These are phyloP conservation scores for Cercospora sp. DNA, from an alignment of 2,329 filamentous ascomycete genomes.

Conservation along the genomic window DNA sequence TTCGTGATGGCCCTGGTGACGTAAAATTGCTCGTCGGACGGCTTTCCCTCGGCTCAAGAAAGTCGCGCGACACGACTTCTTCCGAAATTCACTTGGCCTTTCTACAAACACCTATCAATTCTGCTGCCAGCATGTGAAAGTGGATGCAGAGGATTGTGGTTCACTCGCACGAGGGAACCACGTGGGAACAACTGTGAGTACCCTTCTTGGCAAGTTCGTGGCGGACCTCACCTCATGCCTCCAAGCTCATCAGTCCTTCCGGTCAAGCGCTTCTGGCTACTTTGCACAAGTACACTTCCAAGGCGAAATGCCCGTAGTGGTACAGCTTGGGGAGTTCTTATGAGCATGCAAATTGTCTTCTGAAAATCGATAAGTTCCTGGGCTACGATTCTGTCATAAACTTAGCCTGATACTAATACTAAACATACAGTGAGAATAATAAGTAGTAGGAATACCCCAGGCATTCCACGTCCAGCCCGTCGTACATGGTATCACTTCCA, in stretches of 20 bases:
- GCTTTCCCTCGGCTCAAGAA: not conserved
- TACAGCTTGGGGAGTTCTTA: not conserved
- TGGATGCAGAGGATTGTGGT: not conserved
- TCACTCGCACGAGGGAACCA: not conserved
- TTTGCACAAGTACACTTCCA: not conserved
- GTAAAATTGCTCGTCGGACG: not conserved
- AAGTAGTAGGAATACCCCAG: not conserved
- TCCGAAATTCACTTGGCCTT: not conserved
- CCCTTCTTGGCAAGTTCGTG: not conserved
- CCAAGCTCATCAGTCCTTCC: not conserved
- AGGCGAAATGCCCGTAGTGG: not conserved
- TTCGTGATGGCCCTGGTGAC: not conserved
- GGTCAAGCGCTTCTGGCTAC: not conserved
- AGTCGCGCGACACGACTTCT: not conserved
- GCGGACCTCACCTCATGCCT: not conserved
- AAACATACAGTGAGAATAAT: not conserved
- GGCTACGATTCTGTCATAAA: not conserved
- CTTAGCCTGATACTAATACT: not conserved
- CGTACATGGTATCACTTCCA: not conserved
- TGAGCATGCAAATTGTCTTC: not conserved
- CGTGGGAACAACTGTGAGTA: not conserved
- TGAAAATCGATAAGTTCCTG: not conserved
- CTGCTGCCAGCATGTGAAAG: not conserved
- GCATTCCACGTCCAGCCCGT: not conserved
- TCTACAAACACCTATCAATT: not conserved